Conservation (phyloP, 208 protist species). For the Crithidia fasciculata region DNA sequence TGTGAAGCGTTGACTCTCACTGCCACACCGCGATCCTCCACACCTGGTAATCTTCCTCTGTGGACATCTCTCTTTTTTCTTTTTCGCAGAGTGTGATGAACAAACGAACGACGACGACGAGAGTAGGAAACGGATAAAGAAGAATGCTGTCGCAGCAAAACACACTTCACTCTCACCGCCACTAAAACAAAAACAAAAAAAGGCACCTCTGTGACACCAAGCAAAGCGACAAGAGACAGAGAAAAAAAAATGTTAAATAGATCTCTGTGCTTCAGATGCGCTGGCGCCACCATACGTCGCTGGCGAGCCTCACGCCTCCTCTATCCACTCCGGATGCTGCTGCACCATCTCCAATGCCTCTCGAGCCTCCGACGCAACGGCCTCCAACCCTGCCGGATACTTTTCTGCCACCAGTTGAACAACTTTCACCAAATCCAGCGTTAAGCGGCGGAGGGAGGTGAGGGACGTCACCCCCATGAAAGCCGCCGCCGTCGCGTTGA, state of each 20-base stretch:
- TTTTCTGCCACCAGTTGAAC: slow-evolving; percentile 7
- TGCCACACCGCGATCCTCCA: too few relatives aligned
- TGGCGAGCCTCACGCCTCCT: too few relatives aligned
- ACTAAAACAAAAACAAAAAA: too few relatives aligned
- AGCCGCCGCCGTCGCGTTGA: not conserved
- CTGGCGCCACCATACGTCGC: not conserved
- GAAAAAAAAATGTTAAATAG: not conserved
- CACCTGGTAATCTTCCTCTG: too few relatives aligned
- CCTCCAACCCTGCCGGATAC: slow-evolving; percentile 1
- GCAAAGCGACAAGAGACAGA: slow-evolving; percentile 4
- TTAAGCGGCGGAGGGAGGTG: not conserved
- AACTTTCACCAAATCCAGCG: slow-evolving; percentile 10
- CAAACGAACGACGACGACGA: too few relatives aligned
- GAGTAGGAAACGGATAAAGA: too few relatives aligned
- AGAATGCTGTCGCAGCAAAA: too few relatives aligned
- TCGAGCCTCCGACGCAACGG: slow-evolving; percentile 6
- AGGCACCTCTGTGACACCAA: too few relatives aligned
- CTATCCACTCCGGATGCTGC: slow-evolving; percentile 17
- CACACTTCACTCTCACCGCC: too few relatives aligned
- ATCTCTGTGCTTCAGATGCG: not conserved
- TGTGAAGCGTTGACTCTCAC: too few relatives aligned
- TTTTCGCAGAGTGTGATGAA: not conserved
- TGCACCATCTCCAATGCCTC: slow-evolving; percentile 16
- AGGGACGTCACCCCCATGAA: not conserved
- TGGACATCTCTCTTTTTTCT: not conserved